Conservation (phyloP, 2,329 filamentous ascomycete genomes). For the Knoxdaviesia capensis region DNA sequence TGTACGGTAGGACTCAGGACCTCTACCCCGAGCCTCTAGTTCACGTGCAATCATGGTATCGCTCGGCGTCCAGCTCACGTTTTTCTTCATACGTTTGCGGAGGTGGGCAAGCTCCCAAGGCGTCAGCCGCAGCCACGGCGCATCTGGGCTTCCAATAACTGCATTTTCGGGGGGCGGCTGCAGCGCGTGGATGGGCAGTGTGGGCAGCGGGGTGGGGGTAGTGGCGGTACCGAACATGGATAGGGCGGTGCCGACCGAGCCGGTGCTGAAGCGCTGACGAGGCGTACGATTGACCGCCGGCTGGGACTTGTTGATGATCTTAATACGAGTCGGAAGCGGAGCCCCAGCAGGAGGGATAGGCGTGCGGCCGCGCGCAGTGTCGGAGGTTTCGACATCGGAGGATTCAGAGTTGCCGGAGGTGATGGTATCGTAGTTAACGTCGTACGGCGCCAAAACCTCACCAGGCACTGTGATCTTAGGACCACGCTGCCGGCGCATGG, state of each 20-base stretch:
- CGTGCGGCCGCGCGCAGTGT: not conserved
- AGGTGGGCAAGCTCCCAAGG: slow-evolving; percentile 46
- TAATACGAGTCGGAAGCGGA: slow-evolving; percentile 21
- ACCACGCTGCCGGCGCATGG: slow-evolving; percentile 22
- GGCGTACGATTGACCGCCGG: slow-evolving; percentile 23
- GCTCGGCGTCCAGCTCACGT: slow-evolving; percentile 66
- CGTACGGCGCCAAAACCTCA: slow-evolving; percentile 45
- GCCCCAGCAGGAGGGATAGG: too few species aligned
- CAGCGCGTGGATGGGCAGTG: slow-evolving; percentile 6
- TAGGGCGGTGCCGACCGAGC: too few species aligned
- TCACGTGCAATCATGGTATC: slow-evolving; percentile 73
- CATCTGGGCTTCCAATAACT: slow-evolving; percentile 34
- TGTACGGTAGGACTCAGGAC: slow-evolving; percentile 37
- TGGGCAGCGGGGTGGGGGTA: slow-evolving; percentile 5
- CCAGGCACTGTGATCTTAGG: slow-evolving; percentile 45
- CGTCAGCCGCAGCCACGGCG: slow-evolving; percentile 46
- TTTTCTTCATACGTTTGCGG: slow-evolving; percentile 81
- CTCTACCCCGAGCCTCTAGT: slow-evolving; percentile 49
- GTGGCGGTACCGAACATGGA: too few species aligned
- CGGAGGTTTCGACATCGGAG: slow-evolving; percentile 14
- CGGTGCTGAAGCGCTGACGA: not conserved
- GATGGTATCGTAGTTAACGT: slow-evolving; percentile 39
- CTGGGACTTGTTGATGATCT: slow-evolving; percentile 20
- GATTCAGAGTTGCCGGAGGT: slow-evolving; percentile 31
- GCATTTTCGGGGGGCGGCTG: slow-evolving; percentile 39